A percentile compares a stretch with the other conserved stretches of the same genome.
Conservation (phyloP, 2,329 filamentous ascomycete species). For the Diaporthe eres region DNA sequence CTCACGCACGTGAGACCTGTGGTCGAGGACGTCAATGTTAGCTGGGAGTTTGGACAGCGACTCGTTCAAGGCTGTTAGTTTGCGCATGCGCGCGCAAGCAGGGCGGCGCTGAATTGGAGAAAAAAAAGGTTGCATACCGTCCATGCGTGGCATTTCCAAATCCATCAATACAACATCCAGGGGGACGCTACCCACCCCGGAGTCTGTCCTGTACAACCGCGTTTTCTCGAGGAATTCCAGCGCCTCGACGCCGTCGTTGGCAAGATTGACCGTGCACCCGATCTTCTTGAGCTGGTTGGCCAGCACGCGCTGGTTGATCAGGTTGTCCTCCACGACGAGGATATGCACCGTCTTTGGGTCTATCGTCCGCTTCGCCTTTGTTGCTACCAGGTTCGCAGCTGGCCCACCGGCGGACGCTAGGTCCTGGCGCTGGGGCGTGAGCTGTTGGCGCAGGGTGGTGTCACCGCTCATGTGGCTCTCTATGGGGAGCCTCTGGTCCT, state of each 20-base stretch:
- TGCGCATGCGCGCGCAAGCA: too few relatives aligned
- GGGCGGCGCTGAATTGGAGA: background rate
- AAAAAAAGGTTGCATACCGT: slow-evolving; percentile 45
- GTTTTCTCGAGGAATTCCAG: slow-evolving; percentile 56
- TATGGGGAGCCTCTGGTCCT: slow-evolving; percentile 39
- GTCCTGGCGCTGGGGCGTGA: slow-evolving; percentile 47
- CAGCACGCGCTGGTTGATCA: slow-evolving; percentile 77
- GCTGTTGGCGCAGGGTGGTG: slow-evolving; percentile 37
- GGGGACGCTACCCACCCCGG: slow-evolving; percentile 38
- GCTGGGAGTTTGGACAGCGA: background rate
- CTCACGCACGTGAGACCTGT: slow-evolving; percentile 55
- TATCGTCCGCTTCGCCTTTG: slow-evolving; percentile 42
- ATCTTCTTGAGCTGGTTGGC: slow-evolving; percentile 74
- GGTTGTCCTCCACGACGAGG: slow-evolving; percentile 77
- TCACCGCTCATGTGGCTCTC: slow-evolving; percentile 44
- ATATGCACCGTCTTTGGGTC: slow-evolving; percentile 68
- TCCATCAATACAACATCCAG: slow-evolving; percentile 62
- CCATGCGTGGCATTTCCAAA: slow-evolving; percentile 65
- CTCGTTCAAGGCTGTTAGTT: background rate
- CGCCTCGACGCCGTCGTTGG: slow-evolving; percentile 73
- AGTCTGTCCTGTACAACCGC: slow-evolving; percentile 45
- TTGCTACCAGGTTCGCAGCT: slow-evolving; percentile 44
- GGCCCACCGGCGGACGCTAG: slow-evolving; percentile 43
- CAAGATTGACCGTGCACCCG: slow-evolving; percentile 71
- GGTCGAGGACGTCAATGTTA: background rate